phyloP scores from a whole-genome alignment of 2,329 filamentous ascomycete genomes.

The Diaporthe sp. region DNA sequence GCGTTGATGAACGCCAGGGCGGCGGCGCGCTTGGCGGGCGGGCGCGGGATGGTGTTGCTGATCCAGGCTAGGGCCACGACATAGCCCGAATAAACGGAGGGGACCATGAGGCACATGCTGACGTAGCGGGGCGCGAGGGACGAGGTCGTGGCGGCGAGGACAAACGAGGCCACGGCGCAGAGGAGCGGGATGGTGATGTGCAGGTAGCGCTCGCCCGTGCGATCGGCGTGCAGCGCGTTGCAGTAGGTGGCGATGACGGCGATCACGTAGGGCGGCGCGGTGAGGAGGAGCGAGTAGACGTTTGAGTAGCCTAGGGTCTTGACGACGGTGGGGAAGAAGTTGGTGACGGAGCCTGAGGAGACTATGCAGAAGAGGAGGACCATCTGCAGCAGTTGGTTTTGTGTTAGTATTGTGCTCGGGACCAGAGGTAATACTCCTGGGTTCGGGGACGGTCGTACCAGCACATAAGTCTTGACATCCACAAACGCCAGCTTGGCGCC shows the following conservation, averaged over 20 bases:
- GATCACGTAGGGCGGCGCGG: conserved; percentile 75
- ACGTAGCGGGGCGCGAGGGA: conserved; percentile 74
- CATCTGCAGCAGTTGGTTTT: conserved; percentile 52
- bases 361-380: conserved; percentile 71
- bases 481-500: conserved; percentile 69
- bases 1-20: conserved; percentile 84
- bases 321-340: conserved; percentile 81
- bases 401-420: conserved; percentile 18
- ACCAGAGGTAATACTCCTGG: fast-evolving
- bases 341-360: conserved; percentile 70
- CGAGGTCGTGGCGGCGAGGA: conserved; percentile 76
- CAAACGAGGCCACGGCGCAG: conserved; percentile 74
- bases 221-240: conserved; percentile 80
- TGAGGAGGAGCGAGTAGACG: conserved; percentile 73
- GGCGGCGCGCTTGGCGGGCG: conserved; percentile 78
- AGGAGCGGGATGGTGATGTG: conserved; percentile 75
- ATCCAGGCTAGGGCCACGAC: conserved; percentile 82
- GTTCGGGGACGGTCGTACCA: conserved; percentile 56
- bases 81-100: conserved; percentile 75
- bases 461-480: conserved; percentile 72
- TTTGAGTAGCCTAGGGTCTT: conserved; percentile 74
- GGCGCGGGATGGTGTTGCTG: conserved; percentile 80
- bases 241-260: conserved; percentile 72
- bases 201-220: conserved; percentile 78
- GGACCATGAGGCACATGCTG: conserved; percentile 80